Evolutionary conservation across 2,329 filamentous ascomycete species (phyloP), one percentile per base, ranked within the genome.

Genomic region (Neoarthrinium moseri): DNA sequence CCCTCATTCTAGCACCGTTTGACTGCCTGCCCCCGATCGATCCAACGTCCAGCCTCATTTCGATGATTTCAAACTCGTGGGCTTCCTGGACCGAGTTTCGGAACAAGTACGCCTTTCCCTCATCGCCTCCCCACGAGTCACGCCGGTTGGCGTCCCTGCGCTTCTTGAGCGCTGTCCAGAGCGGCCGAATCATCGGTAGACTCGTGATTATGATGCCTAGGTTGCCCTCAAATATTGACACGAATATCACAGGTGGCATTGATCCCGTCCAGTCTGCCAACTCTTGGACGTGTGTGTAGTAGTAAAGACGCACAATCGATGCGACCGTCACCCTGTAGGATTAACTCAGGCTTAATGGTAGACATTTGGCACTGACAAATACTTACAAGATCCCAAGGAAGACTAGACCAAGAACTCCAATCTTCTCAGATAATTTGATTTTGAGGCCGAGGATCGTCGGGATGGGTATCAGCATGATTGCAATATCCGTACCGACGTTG

Each of bases 371-470:
- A n/a, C n/a, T n/a, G n/a, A 8, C 10, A 8, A 6, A 5, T 6
- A 35, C 33, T 35, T 35, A 35, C 33, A 35, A 20, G n/a, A 35
- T 35, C 22, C 17, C 33, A 10, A 35, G 33, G n/a, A 35, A 35
- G 17, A 35, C 22, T 4, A 35, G 33, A 20, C 33, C 20, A 17
- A 26, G 26, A 12, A 38, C 20, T n/a, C 20, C 20, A 17, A 38
- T 15, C 22, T 26, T 38, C 8, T 38, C 20, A n/a, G 35, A 38
- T 6, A 7, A 22, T n/a, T 22, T 38, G 20, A 38, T 38, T n/a
- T 23, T n/a, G 5, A 38, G 20, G 11, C 17, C 20, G 17, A 38
- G 17, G 17, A 35, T 13, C 6, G 33, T 38, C 5, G 23, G 26
- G 6, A 38, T 21, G 4, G 22, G 35, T 5, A 38, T 38, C 4